These are phyloP conservation scores for Zygotorulaspora sp. DNA, from an alignment of 805 yeast genomes.

Conservation along the genomic window DNA sequence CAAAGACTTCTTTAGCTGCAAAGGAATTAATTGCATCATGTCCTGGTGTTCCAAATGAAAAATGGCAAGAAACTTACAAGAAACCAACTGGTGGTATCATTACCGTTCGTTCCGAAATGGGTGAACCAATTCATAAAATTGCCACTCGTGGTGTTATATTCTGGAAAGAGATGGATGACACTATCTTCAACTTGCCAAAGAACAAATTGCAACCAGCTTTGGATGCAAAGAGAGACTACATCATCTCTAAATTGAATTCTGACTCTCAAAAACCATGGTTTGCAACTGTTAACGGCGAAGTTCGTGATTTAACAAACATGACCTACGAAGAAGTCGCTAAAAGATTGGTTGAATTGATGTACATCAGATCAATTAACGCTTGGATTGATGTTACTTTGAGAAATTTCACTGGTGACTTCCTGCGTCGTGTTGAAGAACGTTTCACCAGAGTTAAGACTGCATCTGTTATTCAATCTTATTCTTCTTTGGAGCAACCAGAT, in stretches of 20 bases:
- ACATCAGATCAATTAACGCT: slow-evolving; percentile 65
- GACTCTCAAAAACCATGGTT: slow-evolving; percentile 99
- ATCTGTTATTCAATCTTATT: slow-evolving; percentile 71
- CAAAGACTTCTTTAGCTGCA: slow-evolving; percentile 89
- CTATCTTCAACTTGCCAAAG: slow-evolving; percentile 87
- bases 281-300: slow-evolving; percentile 65
- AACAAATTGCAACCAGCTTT: slow-evolving; percentile 78
- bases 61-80: slow-evolving; percentile 95
- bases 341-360: slow-evolving; percentile 85
- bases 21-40: slow-evolving; percentile 87
- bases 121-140: slow-evolving; percentile 98
- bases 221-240: slow-evolving; percentile 76
- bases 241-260: slow-evolving; percentile 78
- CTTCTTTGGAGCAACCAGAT: slow-evolving; percentile 65
- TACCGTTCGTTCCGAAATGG: slow-evolving; percentile 98
- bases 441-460: slow-evolving; percentile 55
- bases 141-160: slow-evolving; percentile 97
- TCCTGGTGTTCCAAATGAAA: slow-evolving; percentile 78
- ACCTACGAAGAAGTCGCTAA: slow-evolving; percentile 87
- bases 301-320: slow-evolving; percentile 91
- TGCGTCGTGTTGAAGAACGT: slow-evolving; percentile 97
- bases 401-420: slow-evolving; percentile 78
- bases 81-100: slow-evolving; percentile 95
- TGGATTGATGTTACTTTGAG: slow-evolving; percentile 89
- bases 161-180: slow-evolving; percentile 97